A percentile compares a stretch with the other conserved stretches of the same genome.
These are phyloP conservation scores for Davidsoniella virescens DNA, from an alignment of 2,329 filamentous ascomycete species.

Conservation along the genomic window DNA sequence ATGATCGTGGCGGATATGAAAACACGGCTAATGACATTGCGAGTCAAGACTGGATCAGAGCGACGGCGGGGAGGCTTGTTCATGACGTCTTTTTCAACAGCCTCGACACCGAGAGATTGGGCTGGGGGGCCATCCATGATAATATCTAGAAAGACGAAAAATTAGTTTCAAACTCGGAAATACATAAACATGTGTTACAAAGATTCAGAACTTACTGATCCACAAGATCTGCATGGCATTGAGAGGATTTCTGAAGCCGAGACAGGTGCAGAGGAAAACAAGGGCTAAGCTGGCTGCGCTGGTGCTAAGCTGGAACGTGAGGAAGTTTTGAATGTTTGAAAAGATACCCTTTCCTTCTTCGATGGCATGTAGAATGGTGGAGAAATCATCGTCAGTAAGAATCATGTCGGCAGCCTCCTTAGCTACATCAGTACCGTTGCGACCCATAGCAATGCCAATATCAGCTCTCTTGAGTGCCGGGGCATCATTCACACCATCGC, in stretches of 20 bases:
- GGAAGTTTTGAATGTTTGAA: conserved; percentile 98
- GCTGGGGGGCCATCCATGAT: conserved; percentile 98
- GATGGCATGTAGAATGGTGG: conserved; percentile 83
- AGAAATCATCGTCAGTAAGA: conserved; percentile 75
- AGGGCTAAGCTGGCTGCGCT: conserved; percentile 84
- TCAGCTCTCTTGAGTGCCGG: conserved; percentile 93
- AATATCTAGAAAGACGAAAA: conserved; percentile 48
- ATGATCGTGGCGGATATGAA: conserved; percentile 77
- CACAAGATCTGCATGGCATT: conserved; percentile 99
- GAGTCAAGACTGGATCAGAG: conserved; percentile 81
- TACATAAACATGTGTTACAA: neutral
- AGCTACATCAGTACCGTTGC: conserved; percentile 86
- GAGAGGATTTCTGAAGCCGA: conserved; percentile 86
- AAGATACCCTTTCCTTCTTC: conserved; percentile 99
- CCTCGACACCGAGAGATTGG: conserved; percentile 90
- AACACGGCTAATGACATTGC: conserved; percentile 64
- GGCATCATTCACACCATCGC: conserved; percentile 94
- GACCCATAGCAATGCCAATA: conserved; percentile 94
- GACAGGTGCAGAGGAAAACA: conserved; percentile 78
- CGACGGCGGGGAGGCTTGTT: conserved; percentile 69
- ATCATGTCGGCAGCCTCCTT: conserved; percentile 96
- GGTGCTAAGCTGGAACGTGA: conserved; percentile 95
- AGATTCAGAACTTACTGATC: conserved; percentile 65
- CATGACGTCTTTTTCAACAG: conserved; percentile 90
- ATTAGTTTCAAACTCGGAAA: conserved; percentile 12